Percentiles rank a stretch among this genome's conserved stretches.
phyloP scores from a whole-genome alignment of 2,329 filamentous ascomycete genomes.

The Pestalotiopsis sp. region DNA sequence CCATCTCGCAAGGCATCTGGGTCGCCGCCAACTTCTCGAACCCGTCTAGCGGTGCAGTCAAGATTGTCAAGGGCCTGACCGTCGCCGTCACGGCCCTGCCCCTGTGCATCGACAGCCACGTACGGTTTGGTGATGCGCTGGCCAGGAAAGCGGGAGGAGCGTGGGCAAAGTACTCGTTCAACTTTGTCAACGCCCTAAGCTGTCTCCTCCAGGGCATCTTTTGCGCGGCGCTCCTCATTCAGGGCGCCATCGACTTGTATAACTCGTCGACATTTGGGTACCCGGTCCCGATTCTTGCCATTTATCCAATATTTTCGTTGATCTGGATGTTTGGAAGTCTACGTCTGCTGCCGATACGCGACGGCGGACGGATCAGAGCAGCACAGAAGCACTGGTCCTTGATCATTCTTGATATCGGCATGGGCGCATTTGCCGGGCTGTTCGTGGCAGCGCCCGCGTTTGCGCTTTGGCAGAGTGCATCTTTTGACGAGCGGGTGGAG shows the following conservation, averaged over 20 bases:
- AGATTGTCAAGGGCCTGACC: background rate
- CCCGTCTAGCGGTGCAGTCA: background rate
- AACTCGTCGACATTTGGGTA: background rate
- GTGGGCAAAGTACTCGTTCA: background rate
- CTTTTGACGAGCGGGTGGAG: background rate
- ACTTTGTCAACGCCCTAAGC: background rate
- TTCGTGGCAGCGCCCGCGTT: background rate
- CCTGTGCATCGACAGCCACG: background rate
- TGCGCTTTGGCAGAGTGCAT: background rate
- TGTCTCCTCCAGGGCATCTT: background rate
- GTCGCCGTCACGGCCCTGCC: background rate
- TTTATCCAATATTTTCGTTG: background rate
- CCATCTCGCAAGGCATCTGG: background rate
- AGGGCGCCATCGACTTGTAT: background rate
- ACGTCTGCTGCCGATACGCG: background rate
- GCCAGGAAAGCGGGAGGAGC: background rate
- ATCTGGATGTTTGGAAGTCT: background rate
- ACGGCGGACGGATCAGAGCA: background rate
- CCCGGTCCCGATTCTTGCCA: background rate
- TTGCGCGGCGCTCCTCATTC: background rate
- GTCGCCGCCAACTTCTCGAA: background rate
- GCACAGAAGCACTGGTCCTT: background rate
- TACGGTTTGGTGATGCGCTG: background rate
- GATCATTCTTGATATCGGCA: background rate
- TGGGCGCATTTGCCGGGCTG: background rate